A percentile compares a stretch with the other conserved stretches of the same genome.
phyloP scores from a whole-genome alignment of 306 rosid species.

The Myrica gale region DNA sequence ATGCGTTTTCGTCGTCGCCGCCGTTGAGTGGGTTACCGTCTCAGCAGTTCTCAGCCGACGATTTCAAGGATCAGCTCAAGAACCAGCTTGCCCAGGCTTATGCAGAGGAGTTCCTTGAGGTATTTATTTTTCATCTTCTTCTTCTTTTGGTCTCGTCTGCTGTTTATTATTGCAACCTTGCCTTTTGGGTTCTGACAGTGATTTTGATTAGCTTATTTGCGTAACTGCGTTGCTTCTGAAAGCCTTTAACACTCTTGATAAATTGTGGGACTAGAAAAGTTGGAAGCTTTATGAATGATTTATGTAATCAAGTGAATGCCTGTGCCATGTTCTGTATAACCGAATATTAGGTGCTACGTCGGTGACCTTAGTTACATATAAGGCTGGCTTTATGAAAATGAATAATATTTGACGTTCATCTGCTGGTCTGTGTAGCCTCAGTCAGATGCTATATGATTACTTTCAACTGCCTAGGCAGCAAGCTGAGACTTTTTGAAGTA shows the following conservation, averaged over 20 bases:
- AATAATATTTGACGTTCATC: background rate
- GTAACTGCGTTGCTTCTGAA: background rate
- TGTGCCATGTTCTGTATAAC: background rate
- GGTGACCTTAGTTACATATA: background rate
- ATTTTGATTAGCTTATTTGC: background rate
- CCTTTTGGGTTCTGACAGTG: background rate
- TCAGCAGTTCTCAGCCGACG: slow-evolving; percentile 48
- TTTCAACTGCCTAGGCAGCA: background rate
- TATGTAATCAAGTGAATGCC: background rate
- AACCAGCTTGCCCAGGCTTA: slow-evolving; percentile 85
- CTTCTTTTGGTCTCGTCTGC: background rate
- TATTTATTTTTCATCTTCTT: slow-evolving; percentile 6
- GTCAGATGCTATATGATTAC: background rate
- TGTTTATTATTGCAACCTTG: background rate
- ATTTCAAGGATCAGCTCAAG: slow-evolving; percentile 74
- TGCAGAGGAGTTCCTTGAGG: slow-evolving; percentile 96
- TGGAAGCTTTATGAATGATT: background rate
- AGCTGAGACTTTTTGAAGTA: background rate
- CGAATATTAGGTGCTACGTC: background rate
- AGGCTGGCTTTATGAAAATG: background rate
- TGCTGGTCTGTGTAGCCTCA: background rate
- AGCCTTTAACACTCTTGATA: background rate
- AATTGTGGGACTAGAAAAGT: background rate
- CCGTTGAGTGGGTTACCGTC: slow-evolving; percentile 49
- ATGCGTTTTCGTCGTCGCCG: slow-evolving; percentile 75